These are phyloP conservation scores for Salix purpurea DNA, from an alignment of 345 rosid genomes.

Conservation along the genomic window DNA sequence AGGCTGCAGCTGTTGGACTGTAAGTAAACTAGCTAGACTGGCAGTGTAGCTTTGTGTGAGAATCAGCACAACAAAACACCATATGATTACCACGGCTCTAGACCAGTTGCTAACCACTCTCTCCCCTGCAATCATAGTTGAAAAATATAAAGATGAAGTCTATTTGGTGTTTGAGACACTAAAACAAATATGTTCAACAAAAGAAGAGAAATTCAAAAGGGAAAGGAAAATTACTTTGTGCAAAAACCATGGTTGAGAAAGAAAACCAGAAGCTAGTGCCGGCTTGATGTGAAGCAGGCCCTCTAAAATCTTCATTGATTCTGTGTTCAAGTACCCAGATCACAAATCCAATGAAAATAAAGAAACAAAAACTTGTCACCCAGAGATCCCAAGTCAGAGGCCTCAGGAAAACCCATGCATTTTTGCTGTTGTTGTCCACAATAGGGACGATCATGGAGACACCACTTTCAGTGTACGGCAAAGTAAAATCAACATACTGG, in stretches of 20 bases:
- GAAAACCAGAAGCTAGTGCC: slow-evolving; percentile 65
- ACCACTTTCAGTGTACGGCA: slow-evolving; percentile 62
- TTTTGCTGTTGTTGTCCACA: slow-evolving; percentile 29
- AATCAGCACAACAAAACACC: slow-evolving; percentile 61
- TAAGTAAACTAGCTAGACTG: slow-evolving; percentile 47
- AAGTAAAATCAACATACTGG: slow-evolving; percentile 14
- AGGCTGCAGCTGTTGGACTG: slow-evolving; percentile 47
- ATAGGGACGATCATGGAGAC: slow-evolving; percentile 59
- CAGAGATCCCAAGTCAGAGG: slow-evolving; percentile 60
- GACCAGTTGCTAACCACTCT: slow-evolving; percentile 46
- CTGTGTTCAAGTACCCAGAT: slow-evolving; percentile 67
- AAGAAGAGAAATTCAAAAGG: no score
- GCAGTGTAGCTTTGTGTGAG: slow-evolving; percentile 65
- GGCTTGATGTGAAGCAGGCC: slow-evolving; percentile 37
- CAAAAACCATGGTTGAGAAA: slow-evolving; percentile 57
- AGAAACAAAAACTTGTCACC: slow-evolving; percentile 18
- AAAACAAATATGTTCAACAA: no score
- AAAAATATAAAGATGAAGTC: no score
- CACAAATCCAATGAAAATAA: slow-evolving; percentile 46
- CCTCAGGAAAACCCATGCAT: slow-evolving; percentile 56
- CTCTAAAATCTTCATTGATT: slow-evolving; percentile 53
- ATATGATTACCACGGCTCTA: slow-evolving; percentile 40
- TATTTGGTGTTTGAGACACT: neutral
- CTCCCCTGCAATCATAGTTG: slow-evolving; percentile 39
- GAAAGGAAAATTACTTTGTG: slow-evolving; percentile 19